A percentile compares a stretch with the other conserved stretches of the same genome.
These are phyloP conservation scores for Jamesozyma piceae DNA, from an alignment of 805 yeast species.

Conservation along the genomic window DNA sequence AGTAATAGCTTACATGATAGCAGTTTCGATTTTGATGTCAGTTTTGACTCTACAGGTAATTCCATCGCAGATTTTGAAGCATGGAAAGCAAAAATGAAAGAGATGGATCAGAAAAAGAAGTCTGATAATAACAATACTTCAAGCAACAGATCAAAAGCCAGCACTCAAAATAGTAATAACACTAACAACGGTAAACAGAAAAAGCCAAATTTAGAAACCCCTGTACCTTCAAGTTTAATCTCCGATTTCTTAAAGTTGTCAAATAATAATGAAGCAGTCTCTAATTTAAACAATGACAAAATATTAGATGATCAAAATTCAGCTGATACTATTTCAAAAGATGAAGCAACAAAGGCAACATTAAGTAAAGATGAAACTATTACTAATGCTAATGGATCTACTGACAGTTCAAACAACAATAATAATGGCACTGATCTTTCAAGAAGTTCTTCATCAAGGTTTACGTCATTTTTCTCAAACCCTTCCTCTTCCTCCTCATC, in stretches of 20 bases:
- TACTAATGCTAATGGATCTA: too few species aligned
- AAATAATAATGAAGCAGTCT: slow-evolving; percentile 1
- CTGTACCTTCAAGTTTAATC: slow-evolving; percentile 22
- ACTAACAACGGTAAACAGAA: neutral
- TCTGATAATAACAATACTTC: neutral
- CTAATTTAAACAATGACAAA: too few species aligned
- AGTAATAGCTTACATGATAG: slow-evolving; percentile 14
- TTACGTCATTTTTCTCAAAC: slow-evolving; percentile 28
- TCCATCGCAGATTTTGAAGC: slow-evolving; percentile 34
- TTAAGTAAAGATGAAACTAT: neutral
- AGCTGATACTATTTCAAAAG: neutral
- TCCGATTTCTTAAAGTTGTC: slow-evolving; percentile 25
- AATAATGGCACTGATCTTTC: neutral
- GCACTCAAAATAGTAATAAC: neutral
- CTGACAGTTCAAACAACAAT: too few species aligned
- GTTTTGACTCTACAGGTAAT: slow-evolving; percentile 29
- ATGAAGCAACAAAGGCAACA: neutral
- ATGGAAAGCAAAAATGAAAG: slow-evolving; percentile 33
- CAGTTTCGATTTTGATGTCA: slow-evolving; percentile 26
- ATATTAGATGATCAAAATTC: too few species aligned
- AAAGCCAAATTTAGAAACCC: too few species aligned
- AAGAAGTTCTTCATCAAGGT: slow-evolving; percentile 26
- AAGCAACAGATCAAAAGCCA: too few species aligned
- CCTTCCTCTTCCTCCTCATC: too few species aligned
- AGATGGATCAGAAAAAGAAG: slow-evolving; percentile 29